Percentiles rank a stretch among this genome's conserved stretches.
Conservation (phyloP, 768 basidiomycete genomes). For the Chalciporus pseudorubinellus region DNA sequence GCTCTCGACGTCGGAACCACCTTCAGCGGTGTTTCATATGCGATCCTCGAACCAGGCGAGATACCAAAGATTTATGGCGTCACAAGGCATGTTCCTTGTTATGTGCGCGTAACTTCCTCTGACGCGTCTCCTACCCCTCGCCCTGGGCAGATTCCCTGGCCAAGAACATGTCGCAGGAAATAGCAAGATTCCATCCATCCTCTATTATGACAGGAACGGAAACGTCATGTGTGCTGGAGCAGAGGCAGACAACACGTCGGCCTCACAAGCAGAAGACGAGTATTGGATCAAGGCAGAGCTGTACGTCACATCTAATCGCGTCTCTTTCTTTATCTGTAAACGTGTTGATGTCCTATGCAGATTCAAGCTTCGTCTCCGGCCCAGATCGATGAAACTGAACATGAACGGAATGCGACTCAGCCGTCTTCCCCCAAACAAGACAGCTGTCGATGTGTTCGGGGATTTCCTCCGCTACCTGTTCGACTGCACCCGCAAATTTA, state of each 20-base stretch:
- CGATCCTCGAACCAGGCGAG: conserved; percentile 78
- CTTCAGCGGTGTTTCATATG: conserved; percentile 81
- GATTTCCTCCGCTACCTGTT: conserved; percentile 78
- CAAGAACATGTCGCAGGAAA: conserved; percentile 86
- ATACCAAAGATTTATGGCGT: conserved; percentile 80
- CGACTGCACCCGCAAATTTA: conserved; percentile 70
- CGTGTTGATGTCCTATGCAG: conserved; percentile 32
- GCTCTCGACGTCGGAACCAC: conserved; percentile 84
- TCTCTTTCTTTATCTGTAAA: conserved; percentile 1
- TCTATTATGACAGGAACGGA: conserved; percentile 70
- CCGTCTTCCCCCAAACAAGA: conserved; percentile 61
- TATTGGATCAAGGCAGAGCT: conserved; percentile 74
- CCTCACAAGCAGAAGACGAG: conserved; percentile 70
- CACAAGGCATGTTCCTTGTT: conserved; percentile 52
- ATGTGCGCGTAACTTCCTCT: neutral
- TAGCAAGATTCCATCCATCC: conserved; percentile 75
- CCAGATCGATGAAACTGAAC: conserved; percentile 72
- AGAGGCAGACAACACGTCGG: conserved; percentile 63
- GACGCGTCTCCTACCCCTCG: conserved; percentile 8
- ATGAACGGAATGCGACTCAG: conserved; percentile 84
- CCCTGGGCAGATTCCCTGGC: conserved; percentile 62
- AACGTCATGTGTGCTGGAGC: conserved; percentile 71
- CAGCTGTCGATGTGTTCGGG: conserved; percentile 72
- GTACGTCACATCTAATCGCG: conserved; percentile 53
- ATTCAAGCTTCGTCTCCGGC: conserved; percentile 78